Evolutionary conservation across 352 stramenopile genomes (phyloP).

Genomic region (Globisporangium parvum): DNA sequence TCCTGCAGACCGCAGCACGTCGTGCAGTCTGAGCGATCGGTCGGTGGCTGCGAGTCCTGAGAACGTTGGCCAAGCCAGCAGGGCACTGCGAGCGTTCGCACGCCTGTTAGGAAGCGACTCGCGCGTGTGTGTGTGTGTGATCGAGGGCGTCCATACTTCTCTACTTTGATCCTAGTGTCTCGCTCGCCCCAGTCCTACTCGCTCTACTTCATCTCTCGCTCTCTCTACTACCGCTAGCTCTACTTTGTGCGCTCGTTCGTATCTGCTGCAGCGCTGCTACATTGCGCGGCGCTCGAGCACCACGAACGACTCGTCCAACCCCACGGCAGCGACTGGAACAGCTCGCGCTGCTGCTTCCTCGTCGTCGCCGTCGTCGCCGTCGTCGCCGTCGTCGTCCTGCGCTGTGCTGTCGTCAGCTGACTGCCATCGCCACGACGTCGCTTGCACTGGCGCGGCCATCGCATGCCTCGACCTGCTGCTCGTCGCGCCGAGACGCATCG

Average conservation of each 20-base stretch:
- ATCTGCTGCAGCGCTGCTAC: conserved; percentile 3
- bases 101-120: too few relatives aligned
- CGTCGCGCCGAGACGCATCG: conserved; percentile 44
- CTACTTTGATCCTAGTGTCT: too few relatives aligned
- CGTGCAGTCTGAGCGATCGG: too few relatives aligned
- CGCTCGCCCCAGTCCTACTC: too few relatives aligned
- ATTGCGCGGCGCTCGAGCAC: conserved; percentile 35
- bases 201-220: too few relatives aligned
- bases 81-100: too few relatives aligned
- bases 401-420: conserved; percentile 1
- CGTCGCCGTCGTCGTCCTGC: too few relatives aligned
- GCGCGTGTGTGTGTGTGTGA: too few relatives aligned
- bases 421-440: conserved; percentile 3
- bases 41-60: too few relatives aligned
- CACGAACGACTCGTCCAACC: conserved; percentile 70
- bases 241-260: not conserved
- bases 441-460: not conserved
- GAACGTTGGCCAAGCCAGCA: too few relatives aligned
- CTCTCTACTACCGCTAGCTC: not conserved
- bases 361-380: too few relatives aligned
- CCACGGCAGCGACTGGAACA: conserved; percentile 4
- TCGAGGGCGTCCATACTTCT: too few relatives aligned
- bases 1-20: conserved; percentile 24
- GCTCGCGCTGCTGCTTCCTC: conserved; percentile 4
- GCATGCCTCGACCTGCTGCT: conserved; percentile 11